A percentile compares a stretch with the other conserved stretches of the same genome.
These are phyloP conservation scores for Cylindrodendrum hubeiense DNA, from an alignment of 2,329 filamentous ascomycete genomes.

Conservation along the genomic window DNA sequence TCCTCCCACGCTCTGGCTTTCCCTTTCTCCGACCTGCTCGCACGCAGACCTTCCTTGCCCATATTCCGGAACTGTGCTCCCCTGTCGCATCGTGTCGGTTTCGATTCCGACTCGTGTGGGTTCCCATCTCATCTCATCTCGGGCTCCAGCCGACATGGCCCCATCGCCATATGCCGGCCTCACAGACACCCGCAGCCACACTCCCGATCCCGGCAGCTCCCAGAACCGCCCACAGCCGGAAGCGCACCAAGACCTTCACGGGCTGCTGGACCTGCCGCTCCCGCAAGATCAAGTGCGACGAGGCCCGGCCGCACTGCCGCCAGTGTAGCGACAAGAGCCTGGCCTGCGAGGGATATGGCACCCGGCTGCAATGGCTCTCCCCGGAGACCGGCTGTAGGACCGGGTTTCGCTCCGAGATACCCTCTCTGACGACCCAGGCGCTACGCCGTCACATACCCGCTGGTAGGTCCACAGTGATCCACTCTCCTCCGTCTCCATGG, in stretches of 20 bases:
- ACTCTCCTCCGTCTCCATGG: neutral
- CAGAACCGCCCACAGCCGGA: conserved; percentile 13
- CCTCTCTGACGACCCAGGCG: neutral
- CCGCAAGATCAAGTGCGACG: conserved; percentile 42
- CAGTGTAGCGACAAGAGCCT: conserved; percentile 43
- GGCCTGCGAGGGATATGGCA: conserved; percentile 47
- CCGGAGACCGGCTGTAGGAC: conserved; percentile 2
- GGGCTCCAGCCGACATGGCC: neutral
- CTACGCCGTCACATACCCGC: conserved; percentile 26
- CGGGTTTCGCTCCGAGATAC: conserved; percentile 16
- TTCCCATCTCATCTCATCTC: neutral
- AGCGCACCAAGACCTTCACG: conserved; percentile 44
- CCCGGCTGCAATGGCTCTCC: conserved; percentile 45
- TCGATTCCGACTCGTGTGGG: neutral
- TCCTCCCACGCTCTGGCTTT: conserved; percentile 16
- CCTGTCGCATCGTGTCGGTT: neutral
- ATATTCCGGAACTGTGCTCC: no score
- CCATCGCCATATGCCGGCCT: conserved; percentile 11
- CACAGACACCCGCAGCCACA: neutral
- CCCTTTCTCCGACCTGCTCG: neutral
- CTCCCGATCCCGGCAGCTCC: neutral
- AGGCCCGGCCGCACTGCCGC: conserved; percentile 34
- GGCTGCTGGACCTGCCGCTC: conserved; percentile 41
- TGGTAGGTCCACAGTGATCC: conserved; percentile 6
- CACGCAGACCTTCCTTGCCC: neutral